Evolutionary conservation across 352 stramenopile species (phyloP), one percentile per base, ranked within the genome.

Genomic region (Phytophthora crassamura): DNA sequence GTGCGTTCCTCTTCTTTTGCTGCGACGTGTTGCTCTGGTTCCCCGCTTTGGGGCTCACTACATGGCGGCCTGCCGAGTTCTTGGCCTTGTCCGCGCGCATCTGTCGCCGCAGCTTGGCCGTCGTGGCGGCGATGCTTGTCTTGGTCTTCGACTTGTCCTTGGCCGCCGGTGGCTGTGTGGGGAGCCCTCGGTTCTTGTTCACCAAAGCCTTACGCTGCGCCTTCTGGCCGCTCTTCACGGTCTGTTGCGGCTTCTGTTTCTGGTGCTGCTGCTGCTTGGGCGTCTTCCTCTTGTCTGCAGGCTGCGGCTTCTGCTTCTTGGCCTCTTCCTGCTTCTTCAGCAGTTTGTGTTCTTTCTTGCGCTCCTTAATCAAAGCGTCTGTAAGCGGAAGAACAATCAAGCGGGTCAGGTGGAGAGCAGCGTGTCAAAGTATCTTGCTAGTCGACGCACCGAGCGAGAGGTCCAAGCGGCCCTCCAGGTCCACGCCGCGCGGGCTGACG

Each of bases 331-430:
- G 70, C n/a, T 86, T 84, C 66, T 72, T 72, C 30, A 51, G 40
- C 52, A 55, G 49, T 15, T 91, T 87, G 58, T 74, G 39, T 49
- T 88, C 77, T 49, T 86, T 28, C 22, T 28, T 69, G 39, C 81
- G 77, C 53, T 89, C 79, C 59, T 90, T 90, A 64, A 90, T 91
- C 40, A 90, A 46, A n/a, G 82, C 81, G 53, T 91, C 83, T 75
- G 40, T 33, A 60, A 18, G 20, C 22, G 25, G 25, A 6, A 30
- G 25, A 30, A 4, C 25, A 30, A 52, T 20, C 16, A 16, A 32
- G 6, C 2, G n/a, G 25, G 47, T 70, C 16, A 74, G 59, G n/a
- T 40, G 7, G 53, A 14, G 30, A 30, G 4, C 15, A 5, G 7
- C 4, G 8, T 30, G n/a, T 42, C n/a, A 16, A 33, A 12, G n/a